Conservation (phyloP, 108 stramenopile species). For the Skeletonema tropicum region DNA sequence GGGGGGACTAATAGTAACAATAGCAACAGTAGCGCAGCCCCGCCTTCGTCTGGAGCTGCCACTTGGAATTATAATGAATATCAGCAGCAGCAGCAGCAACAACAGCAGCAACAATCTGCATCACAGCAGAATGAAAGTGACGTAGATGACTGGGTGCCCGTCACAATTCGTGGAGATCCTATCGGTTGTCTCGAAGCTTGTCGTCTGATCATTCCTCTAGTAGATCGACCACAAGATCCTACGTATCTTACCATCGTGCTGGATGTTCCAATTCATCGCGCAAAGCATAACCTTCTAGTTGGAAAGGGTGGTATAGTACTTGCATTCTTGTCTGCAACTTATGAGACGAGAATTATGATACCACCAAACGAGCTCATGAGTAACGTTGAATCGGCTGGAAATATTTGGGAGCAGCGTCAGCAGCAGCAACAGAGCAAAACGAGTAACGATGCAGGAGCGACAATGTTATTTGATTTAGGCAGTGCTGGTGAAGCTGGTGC, state of each 20-base stretch:
- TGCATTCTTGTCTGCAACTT: conserved; percentile 55
- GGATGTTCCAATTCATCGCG: conserved; percentile 57
- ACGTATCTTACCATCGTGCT: conserved; percentile 29
- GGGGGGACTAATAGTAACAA: conserved; percentile 20
- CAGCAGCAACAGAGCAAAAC: conserved; percentile 20
- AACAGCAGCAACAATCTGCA: conserved; percentile 12
- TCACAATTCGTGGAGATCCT: conserved; percentile 73
- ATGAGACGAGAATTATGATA: conserved; percentile 74
- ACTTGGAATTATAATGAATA: conserved; percentile 39
- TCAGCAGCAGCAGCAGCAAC: conserved; percentile 11
- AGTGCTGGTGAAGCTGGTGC: conserved; percentile 2
- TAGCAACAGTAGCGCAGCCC: not conserved
- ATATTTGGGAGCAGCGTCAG: conserved; percentile 19
- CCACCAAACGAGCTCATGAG: conserved; percentile 47
- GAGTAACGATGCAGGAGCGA: conserved; percentile 15
- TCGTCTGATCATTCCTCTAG: conserved; percentile 33
- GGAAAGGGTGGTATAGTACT: conserved; percentile 64
- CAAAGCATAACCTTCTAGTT: conserved; percentile 65
- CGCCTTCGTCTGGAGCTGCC: not conserved
- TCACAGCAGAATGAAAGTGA: conserved; percentile 37
- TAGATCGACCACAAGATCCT: conserved; percentile 36
- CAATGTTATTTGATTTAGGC: conserved; percentile 21
- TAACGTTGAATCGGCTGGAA: not conserved
- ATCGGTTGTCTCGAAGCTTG: conserved; percentile 53
- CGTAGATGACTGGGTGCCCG: conserved; percentile 68